phyloP scores from a whole-genome alignment of 2,329 filamentous ascomycete species.

The Ophiostoma perfectum region DNA sequence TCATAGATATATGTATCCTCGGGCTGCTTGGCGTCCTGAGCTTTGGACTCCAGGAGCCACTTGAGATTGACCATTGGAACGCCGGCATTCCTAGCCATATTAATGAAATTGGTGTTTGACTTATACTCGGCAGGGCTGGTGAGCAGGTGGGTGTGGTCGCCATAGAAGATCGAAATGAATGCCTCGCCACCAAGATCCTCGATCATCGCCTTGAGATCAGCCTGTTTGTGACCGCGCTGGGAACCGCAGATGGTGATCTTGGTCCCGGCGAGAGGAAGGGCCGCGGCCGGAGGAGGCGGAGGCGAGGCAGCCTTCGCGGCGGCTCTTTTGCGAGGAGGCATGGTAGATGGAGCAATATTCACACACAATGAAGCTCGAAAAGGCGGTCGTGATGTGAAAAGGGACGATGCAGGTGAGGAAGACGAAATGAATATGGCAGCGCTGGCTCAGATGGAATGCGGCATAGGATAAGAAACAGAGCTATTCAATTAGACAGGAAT shows the following conservation, averaged over 20 bases:
- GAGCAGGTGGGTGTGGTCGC: neutral
- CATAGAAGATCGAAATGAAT: neutral
- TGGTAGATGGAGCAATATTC: neutral
- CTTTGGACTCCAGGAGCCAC: conserved; percentile 58
- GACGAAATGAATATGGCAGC: neutral
- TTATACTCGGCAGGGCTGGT: neutral
- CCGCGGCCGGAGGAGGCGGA: conserved; percentile 28
- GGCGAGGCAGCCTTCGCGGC: conserved; percentile 6
- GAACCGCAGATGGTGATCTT: conserved; percentile 53
- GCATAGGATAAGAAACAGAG: no score
- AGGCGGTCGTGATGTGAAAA: neutral
- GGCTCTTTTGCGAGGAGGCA: conserved; percentile 22
- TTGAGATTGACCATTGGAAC: conserved; percentile 53
- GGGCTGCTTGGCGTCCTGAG: conserved; percentile 36
- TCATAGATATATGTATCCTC: conserved; percentile 30
- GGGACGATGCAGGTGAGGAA: neutral
- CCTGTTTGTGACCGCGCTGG: neutral
- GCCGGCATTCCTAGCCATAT: conserved; percentile 36
- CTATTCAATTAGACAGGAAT: no score
- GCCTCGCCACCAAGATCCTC: conserved; percentile 1
- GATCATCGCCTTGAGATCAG: neutral
- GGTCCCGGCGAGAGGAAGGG: conserved; percentile 39
- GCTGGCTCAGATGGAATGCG: no score
- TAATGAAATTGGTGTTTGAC: conserved; percentile 43
- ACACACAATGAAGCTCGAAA: neutral